phyloP scores from a whole-genome alignment of 1,284 basidiomycete genomes.

The Omphalotus olearius region DNA sequence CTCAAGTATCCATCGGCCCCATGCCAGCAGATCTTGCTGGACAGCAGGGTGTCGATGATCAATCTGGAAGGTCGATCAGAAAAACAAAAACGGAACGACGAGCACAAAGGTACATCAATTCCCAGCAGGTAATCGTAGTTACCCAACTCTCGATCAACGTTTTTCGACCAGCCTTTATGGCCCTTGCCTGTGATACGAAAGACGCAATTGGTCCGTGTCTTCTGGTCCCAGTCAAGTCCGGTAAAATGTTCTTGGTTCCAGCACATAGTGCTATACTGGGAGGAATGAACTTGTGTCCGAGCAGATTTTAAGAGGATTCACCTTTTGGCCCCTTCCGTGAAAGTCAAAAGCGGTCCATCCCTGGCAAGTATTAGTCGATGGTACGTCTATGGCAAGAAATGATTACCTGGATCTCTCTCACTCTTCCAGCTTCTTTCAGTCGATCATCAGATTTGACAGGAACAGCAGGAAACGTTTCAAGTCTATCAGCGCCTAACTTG shows the following conservation, averaged over 20 bases:
- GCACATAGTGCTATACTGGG: constrained; percentile 62
- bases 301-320: constrained; percentile 22
- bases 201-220: constrained; percentile 56
- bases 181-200: constrained; percentile 54
- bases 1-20: constrained; percentile 71
- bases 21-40: constrained; percentile 56
- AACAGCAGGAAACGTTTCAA: constrained; percentile 73
- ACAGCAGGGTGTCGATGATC: constrained; percentile 86
- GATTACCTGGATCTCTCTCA: constrained; percentile 66
- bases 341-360: constrained; percentile 90
- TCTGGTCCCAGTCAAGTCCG: constrained; percentile 85
- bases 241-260: constrained; percentile 75
- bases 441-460: constrained; percentile 70
- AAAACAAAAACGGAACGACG: neutral
- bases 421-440: constrained; percentile 52
- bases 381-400: neutral
- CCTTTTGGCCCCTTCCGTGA: constrained; percentile 71
- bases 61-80: constrained; percentile 47
- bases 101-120: constrained; percentile 45
- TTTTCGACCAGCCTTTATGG: constrained; percentile 67
- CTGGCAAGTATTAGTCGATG: constrained; percentile 27
- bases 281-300: neutral
- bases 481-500: constrained; percentile 80
- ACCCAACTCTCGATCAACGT: constrained; percentile 66
- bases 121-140: constrained; percentile 83